A percentile compares a stretch with the other conserved stretches of the same genome.
phyloP scores from a whole-genome alignment of 2,329 filamentous ascomycete species.

The Ophiostoma montium region DNA sequence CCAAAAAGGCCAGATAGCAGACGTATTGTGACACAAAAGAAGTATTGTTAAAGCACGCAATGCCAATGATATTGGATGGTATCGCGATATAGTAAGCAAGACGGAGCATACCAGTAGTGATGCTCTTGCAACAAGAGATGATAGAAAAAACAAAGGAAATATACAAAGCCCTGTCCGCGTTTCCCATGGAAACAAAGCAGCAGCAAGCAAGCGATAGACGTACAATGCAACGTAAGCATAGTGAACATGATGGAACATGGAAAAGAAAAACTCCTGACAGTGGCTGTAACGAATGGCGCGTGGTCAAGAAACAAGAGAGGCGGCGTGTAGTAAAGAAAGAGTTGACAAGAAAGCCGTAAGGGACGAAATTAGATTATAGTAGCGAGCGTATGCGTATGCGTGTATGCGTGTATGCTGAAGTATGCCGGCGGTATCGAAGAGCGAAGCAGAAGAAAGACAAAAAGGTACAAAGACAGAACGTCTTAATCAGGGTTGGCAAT shows the following conservation, averaged over 20 bases:
- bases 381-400: neutral
- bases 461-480: neutral
- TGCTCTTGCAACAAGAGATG: neutral
- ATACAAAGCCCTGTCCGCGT: neutral
- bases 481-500: conserved; percentile 69
- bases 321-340: too few species aligned
- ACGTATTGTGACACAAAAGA: too few species aligned
- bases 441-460: neutral
- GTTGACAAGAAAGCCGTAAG: neutral
- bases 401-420: too few species aligned
- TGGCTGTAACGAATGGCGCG: neutral
- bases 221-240: conserved; percentile 1
- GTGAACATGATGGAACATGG: neutral
- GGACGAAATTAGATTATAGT: neutral
- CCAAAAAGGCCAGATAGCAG: too few species aligned
- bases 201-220: neutral
- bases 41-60: neutral
- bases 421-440: too few species aligned
- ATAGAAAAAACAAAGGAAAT: neutral
- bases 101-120: too few species aligned
- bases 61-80: neutral
- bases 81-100: too few species aligned
- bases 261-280: neutral
- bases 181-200: neutral
- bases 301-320: neutral